A percentile compares a stretch with the other conserved stretches of the same genome.
Evolutionary conservation across 164 flowering plant genomes (phyloP).

Genomic region (Hamamelis virginiana): DNA sequence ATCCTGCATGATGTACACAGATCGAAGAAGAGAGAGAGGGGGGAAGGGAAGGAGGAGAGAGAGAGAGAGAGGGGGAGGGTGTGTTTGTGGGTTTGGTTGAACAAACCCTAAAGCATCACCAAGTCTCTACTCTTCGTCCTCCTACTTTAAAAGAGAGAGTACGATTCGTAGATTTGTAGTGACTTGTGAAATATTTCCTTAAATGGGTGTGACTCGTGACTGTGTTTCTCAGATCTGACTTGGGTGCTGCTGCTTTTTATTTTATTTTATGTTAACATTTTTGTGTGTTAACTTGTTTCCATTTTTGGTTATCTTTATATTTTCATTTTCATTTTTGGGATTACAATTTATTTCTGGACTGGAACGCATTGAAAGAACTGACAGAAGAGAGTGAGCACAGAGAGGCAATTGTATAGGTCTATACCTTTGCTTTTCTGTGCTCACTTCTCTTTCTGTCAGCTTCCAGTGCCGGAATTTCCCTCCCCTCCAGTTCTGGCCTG

Average conservation of each 20-base stretch:
- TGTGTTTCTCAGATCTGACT: conserved; percentile 23
- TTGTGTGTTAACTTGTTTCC: neutral
- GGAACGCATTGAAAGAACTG: conserved; percentile 29
- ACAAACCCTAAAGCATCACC: conserved; percentile 18
- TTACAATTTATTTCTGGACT: neutral
- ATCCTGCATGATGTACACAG: conserved; percentile 28
- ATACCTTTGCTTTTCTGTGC: conserved; percentile 50
- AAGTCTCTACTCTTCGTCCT: neutral
- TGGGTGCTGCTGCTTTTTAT: no score
- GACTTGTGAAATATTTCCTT: conserved; percentile 11
- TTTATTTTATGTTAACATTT: neutral
- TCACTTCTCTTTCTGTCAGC: conserved; percentile 58
- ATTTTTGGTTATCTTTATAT: neutral
- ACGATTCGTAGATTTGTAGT: neutral
- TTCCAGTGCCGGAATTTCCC: conserved; percentile 28
- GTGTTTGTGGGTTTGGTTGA: neutral
- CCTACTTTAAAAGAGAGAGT: neutral
- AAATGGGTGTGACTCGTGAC: conserved; percentile 10
- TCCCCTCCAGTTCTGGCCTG: neutral
- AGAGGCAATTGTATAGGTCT: conserved; percentile 37
- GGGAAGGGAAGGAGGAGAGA: conserved; percentile 10
- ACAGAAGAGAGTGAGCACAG: conserved; percentile 81
- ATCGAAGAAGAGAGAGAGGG: conserved; percentile 16
- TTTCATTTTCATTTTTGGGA: neutral
- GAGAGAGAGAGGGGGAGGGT: conserved; percentile 12